Conservation (phyloP, 2,329 filamentous ascomycete species). For the Aspergillus hiratsukae region DNA sequence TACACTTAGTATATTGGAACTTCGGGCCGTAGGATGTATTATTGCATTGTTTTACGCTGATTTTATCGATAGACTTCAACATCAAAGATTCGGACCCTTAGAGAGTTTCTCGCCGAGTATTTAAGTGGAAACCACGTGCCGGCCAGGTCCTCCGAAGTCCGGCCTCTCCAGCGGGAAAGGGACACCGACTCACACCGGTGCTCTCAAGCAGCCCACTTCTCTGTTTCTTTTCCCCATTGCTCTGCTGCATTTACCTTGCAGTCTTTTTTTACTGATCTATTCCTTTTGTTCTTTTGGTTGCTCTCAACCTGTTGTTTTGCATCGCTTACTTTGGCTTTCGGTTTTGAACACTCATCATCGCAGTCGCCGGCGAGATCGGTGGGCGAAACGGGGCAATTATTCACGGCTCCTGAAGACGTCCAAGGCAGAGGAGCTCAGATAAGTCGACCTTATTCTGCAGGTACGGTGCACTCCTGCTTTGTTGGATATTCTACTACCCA, state of each 20-base stretch:
- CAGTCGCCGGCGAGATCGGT: slow-evolving; percentile 7
- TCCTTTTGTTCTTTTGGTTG: slow-evolving; percentile 3
- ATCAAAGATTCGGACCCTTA: not conserved
- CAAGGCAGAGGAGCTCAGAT: not conserved
- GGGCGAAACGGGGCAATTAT: slow-evolving; percentile 1
- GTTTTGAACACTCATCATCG: not conserved
- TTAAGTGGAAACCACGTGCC: slow-evolving; percentile 22
- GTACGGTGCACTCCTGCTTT: not conserved
- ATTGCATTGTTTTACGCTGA: not conserved
- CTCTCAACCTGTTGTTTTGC: slow-evolving; percentile 1
- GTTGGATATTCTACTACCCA: not conserved
- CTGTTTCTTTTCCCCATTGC: not conserved
- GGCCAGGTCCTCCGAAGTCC: slow-evolving; percentile 21
- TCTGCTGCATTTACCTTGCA: slow-evolving; percentile 1
- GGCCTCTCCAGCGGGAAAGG: slow-evolving; percentile 22
- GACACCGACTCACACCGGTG: slow-evolving; percentile 10
- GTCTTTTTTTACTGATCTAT: slow-evolving; percentile 3
- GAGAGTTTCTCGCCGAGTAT: not conserved
- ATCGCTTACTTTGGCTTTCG: slow-evolving; percentile 1
- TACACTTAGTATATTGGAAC: not conserved
- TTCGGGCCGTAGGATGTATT: not conserved
- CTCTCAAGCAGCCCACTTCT: slow-evolving; percentile 5
- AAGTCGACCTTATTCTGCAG: not conserved
- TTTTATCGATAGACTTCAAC: not conserved
- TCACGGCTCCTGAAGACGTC: not conserved